These are phyloP conservation scores for Neobulgaria alba DNA, from an alignment of 2,329 filamentous ascomycete species.

Conservation along the genomic window DNA sequence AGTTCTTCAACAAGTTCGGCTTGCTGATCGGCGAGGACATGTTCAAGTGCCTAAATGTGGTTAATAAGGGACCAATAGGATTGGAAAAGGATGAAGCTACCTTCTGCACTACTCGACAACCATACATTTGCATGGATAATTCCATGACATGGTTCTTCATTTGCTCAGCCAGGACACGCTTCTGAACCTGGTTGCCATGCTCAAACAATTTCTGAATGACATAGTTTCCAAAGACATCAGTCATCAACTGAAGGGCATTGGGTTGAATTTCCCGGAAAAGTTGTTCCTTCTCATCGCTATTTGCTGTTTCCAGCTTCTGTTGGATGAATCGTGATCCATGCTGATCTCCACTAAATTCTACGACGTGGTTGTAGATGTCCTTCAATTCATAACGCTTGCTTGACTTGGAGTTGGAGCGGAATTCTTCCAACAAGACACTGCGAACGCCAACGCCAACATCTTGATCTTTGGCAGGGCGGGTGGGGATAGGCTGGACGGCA, in stretches of 20 bases:
- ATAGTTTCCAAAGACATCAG: slow-evolving; percentile 95
- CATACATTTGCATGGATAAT: slow-evolving; percentile 82
- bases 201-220: slow-evolving; percentile 98
- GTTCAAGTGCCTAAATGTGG: slow-evolving; percentile 64
- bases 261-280: slow-evolving; percentile 81
- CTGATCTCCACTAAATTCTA: slow-evolving; percentile 94
- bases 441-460: slow-evolving; percentile 45
- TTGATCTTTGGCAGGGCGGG: slow-evolving; percentile 27
- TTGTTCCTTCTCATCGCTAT: slow-evolving; percentile 90
- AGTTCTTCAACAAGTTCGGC: slow-evolving; percentile 75
- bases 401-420: slow-evolving; percentile 63
- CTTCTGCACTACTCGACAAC: slow-evolving; percentile 93
- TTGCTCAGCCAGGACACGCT: slow-evolving; percentile 72
- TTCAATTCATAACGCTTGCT: slow-evolving; percentile 72
- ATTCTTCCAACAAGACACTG: slow-evolving; percentile 71
- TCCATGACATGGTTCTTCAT: slow-evolving; percentile 81
- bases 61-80: slow-evolving; percentile 10
- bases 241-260: slow-evolving; percentile 84
- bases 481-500: slow-evolving; percentile 19
- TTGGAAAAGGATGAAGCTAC: slow-evolving; percentile 35
- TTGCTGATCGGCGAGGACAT: slow-evolving; percentile 89
- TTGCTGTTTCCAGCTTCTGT: slow-evolving; percentile 81
- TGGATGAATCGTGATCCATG: slow-evolving; percentile 95
- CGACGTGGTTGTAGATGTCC: slow-evolving; percentile 79
- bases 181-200: slow-evolving; percentile 88